Conservation (phyloP, 2,329 filamentous ascomycete genomes). For the Gaeumannomyces tritici region DNA sequence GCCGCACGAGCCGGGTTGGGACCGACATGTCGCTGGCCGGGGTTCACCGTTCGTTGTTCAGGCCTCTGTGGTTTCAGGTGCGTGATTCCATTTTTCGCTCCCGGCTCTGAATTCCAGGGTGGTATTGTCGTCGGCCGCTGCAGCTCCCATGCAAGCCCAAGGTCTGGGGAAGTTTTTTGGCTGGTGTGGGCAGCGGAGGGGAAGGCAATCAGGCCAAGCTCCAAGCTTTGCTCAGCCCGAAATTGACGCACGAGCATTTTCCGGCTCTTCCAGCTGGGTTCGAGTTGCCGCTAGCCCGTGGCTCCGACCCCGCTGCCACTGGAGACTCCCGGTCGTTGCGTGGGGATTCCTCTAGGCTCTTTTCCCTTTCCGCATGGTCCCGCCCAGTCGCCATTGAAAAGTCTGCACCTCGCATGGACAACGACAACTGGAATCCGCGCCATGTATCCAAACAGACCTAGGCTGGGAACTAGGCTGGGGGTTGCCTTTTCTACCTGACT, state of each 20-base stretch:
- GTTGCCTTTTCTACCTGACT: no score
- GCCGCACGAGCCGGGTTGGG: slow-evolving; percentile 2
- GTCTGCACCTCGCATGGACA: no score
- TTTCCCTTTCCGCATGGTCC: no score
- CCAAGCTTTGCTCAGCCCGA: not conserved
- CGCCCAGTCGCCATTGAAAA: no score
- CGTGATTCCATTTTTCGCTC: not conserved
- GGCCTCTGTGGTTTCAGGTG: not conserved
- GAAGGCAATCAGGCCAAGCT: not conserved
- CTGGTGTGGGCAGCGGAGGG: no score
- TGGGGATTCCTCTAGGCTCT: no score
- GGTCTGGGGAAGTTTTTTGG: not conserved
- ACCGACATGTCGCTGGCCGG: not conserved
- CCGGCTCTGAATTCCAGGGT: not conserved
- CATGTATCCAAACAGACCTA: no score
- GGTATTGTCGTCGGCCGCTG: not conserved
- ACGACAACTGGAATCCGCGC: no score
- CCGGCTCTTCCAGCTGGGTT: not conserved
- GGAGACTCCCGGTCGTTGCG: no score
- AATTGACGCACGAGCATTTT: not conserved
- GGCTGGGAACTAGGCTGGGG: no score
- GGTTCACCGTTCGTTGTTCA: not conserved
- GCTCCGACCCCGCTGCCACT: not conserved
- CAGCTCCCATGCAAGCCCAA: not conserved
- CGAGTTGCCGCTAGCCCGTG: no score